These are phyloP conservation scores for Arbutus unedo DNA, from an alignment of 148 eudicot species.

Conservation along the genomic window DNA sequence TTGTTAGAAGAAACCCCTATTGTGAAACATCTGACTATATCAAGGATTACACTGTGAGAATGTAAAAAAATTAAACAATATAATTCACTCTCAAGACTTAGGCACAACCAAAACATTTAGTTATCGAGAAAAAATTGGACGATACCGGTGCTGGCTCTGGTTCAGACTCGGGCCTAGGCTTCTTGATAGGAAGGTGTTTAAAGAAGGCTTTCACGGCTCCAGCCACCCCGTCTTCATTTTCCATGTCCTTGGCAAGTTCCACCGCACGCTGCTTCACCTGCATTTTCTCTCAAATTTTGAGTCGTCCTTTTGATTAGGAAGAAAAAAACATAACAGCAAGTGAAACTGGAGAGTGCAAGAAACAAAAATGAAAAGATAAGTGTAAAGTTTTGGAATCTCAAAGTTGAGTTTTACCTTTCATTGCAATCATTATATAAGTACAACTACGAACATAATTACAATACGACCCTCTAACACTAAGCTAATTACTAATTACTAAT, in stretches of 20 bases:
- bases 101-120: conserved; percentile 66
- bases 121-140: conserved; percentile 38
- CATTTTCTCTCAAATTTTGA: conserved; percentile 7
- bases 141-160: conserved; percentile 18
- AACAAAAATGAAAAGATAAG: neutral
- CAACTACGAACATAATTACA: no score
- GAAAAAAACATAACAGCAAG: neutral
- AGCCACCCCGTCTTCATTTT: conserved; percentile 75
- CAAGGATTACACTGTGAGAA: neutral
- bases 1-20: neutral
- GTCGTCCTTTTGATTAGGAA: neutral
- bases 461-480: no score
- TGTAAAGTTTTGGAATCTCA: no score
- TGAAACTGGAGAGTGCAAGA: neutral
- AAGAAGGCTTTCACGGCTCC: conserved; percentile 85
- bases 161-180: conserved; percentile 33
- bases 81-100: conserved; percentile 21
- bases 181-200: conserved; percentile 60
- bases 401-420: no score
- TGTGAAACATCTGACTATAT: neutral
- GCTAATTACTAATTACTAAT: no score
- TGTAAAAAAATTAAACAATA: neutral
- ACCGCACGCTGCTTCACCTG: conserved; percentile 70
- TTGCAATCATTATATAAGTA: no score
- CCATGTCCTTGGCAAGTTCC: conserved; percentile 71